phyloP scores from a whole-genome alignment of 2,329 filamentous ascomycete species.

The Neofusicoccum sp. region DNA sequence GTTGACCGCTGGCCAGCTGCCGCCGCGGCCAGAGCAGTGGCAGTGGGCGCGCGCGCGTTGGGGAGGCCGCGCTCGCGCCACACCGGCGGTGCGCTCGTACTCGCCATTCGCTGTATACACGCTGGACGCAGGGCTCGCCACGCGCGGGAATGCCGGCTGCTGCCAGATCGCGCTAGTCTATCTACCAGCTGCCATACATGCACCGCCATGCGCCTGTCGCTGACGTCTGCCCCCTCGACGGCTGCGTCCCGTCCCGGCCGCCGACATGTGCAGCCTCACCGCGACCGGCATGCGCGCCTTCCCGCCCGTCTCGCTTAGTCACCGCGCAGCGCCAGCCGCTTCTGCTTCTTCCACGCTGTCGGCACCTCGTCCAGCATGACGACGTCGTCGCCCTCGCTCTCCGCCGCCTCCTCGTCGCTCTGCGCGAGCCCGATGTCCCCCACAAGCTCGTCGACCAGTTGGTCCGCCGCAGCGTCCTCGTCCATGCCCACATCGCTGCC shows the following conservation, averaged over 20 bases:
- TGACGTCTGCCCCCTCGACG: slow-evolving; percentile 11
- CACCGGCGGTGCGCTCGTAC: neutral
- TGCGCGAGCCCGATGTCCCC: neutral
- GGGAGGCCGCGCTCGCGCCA: neutral
- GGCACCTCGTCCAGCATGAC: slow-evolving; percentile 7
- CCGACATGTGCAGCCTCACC: neutral
- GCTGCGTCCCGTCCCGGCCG: slow-evolving; percentile 12
- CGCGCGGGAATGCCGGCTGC: neutral
- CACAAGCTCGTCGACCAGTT: slow-evolving; percentile 18
- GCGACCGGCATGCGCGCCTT: slow-evolving; percentile 4
- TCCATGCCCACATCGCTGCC: neutral
- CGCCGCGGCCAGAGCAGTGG: neutral
- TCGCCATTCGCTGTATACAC: neutral
- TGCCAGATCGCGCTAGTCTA: neutral
- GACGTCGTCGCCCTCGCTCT: slow-evolving; percentile 8
- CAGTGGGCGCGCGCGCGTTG: neutral
- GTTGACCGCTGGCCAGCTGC: neutral
- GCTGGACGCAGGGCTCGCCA: slow-evolving; percentile 2
- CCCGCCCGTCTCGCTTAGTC: neutral
- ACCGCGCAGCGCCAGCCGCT: neutral
- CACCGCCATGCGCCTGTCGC: neutral
- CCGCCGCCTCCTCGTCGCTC: slow-evolving; percentile 13
- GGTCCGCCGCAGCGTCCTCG: slow-evolving; percentile 12
- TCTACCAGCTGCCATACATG: neutral
- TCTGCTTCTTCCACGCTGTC: slow-evolving; percentile 3